Evolutionary conservation across 2,329 filamentous ascomycete genomes (phyloP).

Genomic region (Cylindrodendrum hubeiense): DNA sequence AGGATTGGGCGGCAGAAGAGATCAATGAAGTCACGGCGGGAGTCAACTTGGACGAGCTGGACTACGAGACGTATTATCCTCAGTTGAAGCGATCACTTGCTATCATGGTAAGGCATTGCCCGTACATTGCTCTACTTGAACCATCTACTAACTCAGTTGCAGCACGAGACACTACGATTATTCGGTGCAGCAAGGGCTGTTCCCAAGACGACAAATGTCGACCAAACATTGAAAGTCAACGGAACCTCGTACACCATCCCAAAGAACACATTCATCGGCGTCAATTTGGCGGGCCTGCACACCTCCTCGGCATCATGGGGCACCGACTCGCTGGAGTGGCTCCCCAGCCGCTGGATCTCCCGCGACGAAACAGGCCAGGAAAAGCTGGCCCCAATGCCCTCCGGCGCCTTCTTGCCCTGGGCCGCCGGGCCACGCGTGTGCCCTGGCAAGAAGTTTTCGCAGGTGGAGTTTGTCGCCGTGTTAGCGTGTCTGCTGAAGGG

Average conservation of each 20-base stretch:
- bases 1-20: conserved; percentile 60
- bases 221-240: conserved; percentile 32
- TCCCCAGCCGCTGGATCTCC: conserved; percentile 37
- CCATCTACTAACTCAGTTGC: background rate
- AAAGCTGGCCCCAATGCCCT: conserved; percentile 18
- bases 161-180: conserved; percentile 37
- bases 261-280: conserved; percentile 33
- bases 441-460: conserved; percentile 41
- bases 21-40: conserved; percentile 29
- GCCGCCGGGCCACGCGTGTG: conserved; percentile 33
- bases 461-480: conserved; percentile 41
- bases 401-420: conserved; percentile 35
- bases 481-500: conserved; percentile 33
- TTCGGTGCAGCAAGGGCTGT: conserved; percentile 35
- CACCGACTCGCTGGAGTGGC: conserved; percentile 33
- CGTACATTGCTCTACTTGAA: background rate
- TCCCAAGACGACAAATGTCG: conserved; percentile 31
- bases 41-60: conserved; percentile 24
- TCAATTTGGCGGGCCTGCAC: conserved; percentile 35
- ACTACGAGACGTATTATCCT: conserved; percentile 37
- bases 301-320: conserved; percentile 36
- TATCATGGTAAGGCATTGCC: conserved; percentile 31
- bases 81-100: conserved; percentile 35
- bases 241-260: conserved; percentile 32
- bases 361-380: conserved; percentile 24